Evolutionary conservation across 1,284 basidiomycete genomes (phyloP), one percentile per base, ranked within the genome.

Genomic region (Stereum hirsutum): DNA sequence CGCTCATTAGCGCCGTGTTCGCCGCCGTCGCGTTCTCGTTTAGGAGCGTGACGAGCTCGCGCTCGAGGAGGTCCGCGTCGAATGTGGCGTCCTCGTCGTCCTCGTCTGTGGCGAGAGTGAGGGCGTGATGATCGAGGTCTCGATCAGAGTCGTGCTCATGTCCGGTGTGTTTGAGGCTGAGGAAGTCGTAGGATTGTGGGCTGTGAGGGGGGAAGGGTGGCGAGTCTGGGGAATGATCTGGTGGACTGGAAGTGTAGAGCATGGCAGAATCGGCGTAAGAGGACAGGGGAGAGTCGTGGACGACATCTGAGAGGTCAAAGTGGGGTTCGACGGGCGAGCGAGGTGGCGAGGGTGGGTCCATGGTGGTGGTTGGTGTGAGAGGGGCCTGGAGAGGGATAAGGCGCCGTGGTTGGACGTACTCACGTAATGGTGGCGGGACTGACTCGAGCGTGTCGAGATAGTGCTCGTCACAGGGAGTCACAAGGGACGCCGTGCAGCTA

Each of bases 281-380:
- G 39, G 49, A 43, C 19, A 44, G 44, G 48, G 20, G 35, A 54
- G 82, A 79, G 54, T 84, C 81, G 57, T 84, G 80, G 33, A 87
- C 81, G 57, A 87, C 84, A 61, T 87, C 84, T 37, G 83, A 86
- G 52, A 87, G 73, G 55, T 77, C 72, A 48, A 87, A 71, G 49
- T 75, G 71, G 47, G 73, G 72, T n/a, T n/a, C n/a, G n/a, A n/a
- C n/a, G n/a, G n/a, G n/a, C 6, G 50, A 52, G 23, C 44, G 43
- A 25, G 46, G 42, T 10, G 26, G 20, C n/a, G 43, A 39, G 15
- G 34, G 28, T 20, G 42, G 24, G 54, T 81, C 72, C 77, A 81
- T 81, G 53, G 49, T 19, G n/a, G 27, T 8, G n/a, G 12, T 8
- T 19, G 32, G n/a, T 26, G 14, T 20, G 40, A 11, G 40, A 12